Evolutionary conservation across 441 rosid species (phyloP), one percentile per base, ranked within the genome.

Genomic region (Pelargonium cotyledonis): DNA sequence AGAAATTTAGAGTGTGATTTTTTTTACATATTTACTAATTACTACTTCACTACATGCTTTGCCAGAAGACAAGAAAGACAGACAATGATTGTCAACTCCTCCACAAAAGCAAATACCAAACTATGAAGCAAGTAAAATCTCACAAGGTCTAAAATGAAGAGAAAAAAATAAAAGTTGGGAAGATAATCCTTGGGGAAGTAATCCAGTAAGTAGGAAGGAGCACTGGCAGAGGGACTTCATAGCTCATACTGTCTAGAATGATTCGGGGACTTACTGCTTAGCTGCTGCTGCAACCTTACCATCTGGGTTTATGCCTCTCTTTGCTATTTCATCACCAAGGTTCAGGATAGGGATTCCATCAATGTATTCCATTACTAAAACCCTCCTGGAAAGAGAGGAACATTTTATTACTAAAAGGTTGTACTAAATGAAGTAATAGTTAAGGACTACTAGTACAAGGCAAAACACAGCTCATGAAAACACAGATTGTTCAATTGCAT

Each of bases 311-410:
- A 91, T 91, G 81, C 98, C 96, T 83, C 97, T 88, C 82, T 82
- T 91, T 65, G 86, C 89, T 79, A 94, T 88, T 83, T 88, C 96
- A 76, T 89, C 87, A 71, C 94, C 90, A 65, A 94, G 90, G 75
- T 89, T 89, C 78, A 88, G 83, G 76, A 94, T 94, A 29, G 99
- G 97, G 75, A 87, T 83, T 61, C 99, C 97, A 73, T 91, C 88
- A 10, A 94, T 91, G 81, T 86, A 91, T 73, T 94, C 96, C 98
- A 94, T 94, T 73, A 88, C 85, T 63, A 94, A 75, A 63, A 81
- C 91, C 79, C 80, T 89, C 92, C 96, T 91, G 77, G 73, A 70
- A 68, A 72, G 53, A 69, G 53, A 69, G 8, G 68, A 76, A 63
- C 53, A 60, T 19, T 60, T 43, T 53, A 12, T 65, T 49, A 65